Evolutionary conservation across 345 rosid genomes (phyloP).

Genomic region (Corchorus capsularis): DNA sequence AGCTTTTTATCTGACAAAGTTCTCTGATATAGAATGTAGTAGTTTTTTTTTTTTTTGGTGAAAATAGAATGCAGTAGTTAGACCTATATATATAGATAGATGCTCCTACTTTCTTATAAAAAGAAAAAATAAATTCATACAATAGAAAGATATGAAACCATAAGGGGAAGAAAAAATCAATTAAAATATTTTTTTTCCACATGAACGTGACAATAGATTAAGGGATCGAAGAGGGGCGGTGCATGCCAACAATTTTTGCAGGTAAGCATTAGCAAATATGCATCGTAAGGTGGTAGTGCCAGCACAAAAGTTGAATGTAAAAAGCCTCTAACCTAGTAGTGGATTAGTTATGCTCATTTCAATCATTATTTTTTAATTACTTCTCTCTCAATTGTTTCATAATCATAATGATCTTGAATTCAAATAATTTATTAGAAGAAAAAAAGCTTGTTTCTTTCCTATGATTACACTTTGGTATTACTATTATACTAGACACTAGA

Average conservation of each 20-base stretch:
- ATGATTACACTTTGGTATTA: too few species aligned
- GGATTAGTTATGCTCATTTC: background rate
- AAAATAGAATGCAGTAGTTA: background rate
- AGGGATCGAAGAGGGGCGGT: background rate
- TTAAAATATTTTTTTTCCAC: background rate
- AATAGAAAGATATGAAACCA: too few species aligned
- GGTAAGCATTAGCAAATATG: background rate
- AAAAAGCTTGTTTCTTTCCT: too few species aligned
- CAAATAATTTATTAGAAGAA: background rate
- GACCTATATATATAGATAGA: background rate
- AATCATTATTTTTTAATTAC: background rate
- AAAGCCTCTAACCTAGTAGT: background rate
- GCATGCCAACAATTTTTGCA: background rate
- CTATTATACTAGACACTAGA: too few species aligned
- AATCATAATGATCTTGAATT: too few species aligned
- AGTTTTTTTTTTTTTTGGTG: too few species aligned
- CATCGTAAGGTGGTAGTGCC: background rate
- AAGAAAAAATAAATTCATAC: background rate
- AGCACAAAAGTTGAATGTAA: background rate
- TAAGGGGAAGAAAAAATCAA: background rate
- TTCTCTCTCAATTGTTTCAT: background rate
- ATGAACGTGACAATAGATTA: background rate
- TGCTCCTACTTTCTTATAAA: background rate
- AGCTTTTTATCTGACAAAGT: background rate
- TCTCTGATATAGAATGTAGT: background rate